Evolutionary conservation across 768 basidiomycete genomes (phyloP).

Genomic region (Agaricus subrufescens): DNA sequence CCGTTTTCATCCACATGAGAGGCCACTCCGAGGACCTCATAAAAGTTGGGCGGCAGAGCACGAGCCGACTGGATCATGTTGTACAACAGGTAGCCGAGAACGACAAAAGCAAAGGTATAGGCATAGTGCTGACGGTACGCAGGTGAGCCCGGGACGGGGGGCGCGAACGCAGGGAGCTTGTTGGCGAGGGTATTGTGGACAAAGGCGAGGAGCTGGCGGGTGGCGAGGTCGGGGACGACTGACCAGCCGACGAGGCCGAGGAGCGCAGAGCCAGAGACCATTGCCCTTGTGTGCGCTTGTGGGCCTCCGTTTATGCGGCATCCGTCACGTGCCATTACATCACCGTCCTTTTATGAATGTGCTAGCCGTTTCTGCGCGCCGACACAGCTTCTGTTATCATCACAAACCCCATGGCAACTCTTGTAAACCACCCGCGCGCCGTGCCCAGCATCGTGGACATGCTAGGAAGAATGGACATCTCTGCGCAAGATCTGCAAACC

Average conservation of each 20-base stretch:
- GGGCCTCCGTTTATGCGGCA: neutral
- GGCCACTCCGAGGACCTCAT: conserved; percentile 63
- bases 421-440: neutral
- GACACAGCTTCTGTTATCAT: neutral
- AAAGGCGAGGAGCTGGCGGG: conserved; percentile 44
- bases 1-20: conserved; percentile 60
- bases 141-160: conserved; percentile 37
- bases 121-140: conserved; percentile 57
- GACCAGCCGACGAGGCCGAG: conserved; percentile 56
- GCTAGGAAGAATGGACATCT: conserved; percentile 27
- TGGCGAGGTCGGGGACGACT: conserved; percentile 58
- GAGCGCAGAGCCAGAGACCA: conserved; percentile 11
- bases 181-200: conserved; percentile 27
- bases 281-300: conserved; percentile 16
- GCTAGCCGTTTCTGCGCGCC: neutral
- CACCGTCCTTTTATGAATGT: neutral
- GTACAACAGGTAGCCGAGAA: conserved; percentile 63
- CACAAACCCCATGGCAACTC: neutral
- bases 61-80: conserved; percentile 53
- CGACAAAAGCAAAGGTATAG: conserved; percentile 55
- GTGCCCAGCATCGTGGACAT: conserved; percentile 15
- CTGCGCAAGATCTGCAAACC: conserved; percentile 27
- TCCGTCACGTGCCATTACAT: too few relatives aligned
- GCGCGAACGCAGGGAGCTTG: conserved; percentile 15
- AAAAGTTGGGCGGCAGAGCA: conserved; percentile 69